Conservation (phyloP, 495 filamentous ascomycete species). For the Lineolata rhizophorae region DNA sequence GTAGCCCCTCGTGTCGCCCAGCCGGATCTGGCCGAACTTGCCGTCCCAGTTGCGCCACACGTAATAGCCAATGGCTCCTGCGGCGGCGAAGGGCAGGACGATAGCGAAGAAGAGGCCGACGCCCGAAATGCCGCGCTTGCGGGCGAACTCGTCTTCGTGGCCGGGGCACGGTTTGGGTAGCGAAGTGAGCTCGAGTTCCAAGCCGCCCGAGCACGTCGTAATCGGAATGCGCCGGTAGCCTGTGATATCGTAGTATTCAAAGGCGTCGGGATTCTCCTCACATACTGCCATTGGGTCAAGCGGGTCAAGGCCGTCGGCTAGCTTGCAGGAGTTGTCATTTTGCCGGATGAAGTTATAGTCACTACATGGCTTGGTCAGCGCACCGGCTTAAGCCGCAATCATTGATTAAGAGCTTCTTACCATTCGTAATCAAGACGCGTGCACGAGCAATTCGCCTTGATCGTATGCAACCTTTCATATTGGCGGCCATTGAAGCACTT, state of each 20-base stretch:
- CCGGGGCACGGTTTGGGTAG: conserved; percentile 40
- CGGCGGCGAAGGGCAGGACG: conserved; percentile 44
- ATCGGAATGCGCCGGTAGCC: conserved; percentile 83
- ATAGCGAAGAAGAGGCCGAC: conserved; percentile 75
- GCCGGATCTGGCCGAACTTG: conserved; percentile 75
- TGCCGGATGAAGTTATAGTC: conserved; percentile 84
- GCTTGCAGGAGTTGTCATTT: conserved; percentile 47
- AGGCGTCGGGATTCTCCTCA: conserved; percentile 33
- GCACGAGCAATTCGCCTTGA: conserved; percentile 58
- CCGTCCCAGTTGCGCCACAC: conserved; percentile 68
- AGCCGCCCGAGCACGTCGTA: conserved; percentile 61
- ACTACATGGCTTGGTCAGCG: conserved; percentile 24
- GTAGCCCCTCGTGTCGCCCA: conserved; percentile 36
- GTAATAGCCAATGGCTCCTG: conserved; percentile 56
- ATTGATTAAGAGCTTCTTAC: conserved; percentile 25
- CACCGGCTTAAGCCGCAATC: conserved; percentile 3
- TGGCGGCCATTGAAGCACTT: conserved; percentile 60
- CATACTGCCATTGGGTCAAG: conserved; percentile 47
- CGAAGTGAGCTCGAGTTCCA: conserved; percentile 41
- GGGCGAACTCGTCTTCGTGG: conserved; percentile 54
- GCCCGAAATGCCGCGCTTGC: conserved; percentile 46
- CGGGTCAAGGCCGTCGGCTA: conserved; percentile 45
- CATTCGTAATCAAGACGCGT: conserved; percentile 80
- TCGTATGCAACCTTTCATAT: conserved; percentile 43
- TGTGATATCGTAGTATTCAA: conserved; percentile 61